These are phyloP conservation scores for Cruciata laevipes DNA, from an alignment of 257 asterid genomes.

Conservation along the genomic window DNA sequence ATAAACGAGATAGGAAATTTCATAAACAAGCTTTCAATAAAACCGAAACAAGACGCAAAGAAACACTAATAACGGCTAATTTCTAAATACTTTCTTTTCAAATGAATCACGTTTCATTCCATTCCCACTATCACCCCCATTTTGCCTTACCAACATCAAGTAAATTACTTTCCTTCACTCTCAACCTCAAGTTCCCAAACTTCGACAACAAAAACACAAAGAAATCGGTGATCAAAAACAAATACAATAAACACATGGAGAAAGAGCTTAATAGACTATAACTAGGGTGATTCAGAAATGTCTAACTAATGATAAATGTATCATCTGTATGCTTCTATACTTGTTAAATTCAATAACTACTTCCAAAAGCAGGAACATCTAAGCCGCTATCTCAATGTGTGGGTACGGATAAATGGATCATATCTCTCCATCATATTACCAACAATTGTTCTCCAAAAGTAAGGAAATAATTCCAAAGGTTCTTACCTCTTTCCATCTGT, in stretches of 20 bases:
- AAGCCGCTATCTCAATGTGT: neutral
- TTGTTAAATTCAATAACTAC: neutral
- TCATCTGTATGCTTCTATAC: neutral
- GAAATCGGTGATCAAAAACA: neutral
- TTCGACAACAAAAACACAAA: neutral
- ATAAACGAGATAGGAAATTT: neutral
- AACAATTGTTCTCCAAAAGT: neutral
- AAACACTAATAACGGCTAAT: conserved; percentile 1
- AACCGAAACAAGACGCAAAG: neutral
- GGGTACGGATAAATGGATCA: neutral
- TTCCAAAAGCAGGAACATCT: neutral
- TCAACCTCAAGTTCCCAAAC: neutral
- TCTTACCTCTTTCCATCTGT: conserved; percentile 70
- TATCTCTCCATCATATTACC: neutral
- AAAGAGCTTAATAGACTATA: neutral
- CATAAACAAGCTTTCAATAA: neutral
- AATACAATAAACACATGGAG: neutral
- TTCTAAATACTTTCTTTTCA: neutral
- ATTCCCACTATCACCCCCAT: neutral
- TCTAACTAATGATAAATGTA: neutral
- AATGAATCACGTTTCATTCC: neutral
- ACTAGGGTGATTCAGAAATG: neutral
- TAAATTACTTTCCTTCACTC: neutral
- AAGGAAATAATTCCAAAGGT: neutral
- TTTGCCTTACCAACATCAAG: neutral